Percentiles rank a stretch among this genome's conserved stretches.
phyloP scores from a whole-genome alignment of 2,329 filamentous ascomycete species.

The Thielaviopsis populi region DNA sequence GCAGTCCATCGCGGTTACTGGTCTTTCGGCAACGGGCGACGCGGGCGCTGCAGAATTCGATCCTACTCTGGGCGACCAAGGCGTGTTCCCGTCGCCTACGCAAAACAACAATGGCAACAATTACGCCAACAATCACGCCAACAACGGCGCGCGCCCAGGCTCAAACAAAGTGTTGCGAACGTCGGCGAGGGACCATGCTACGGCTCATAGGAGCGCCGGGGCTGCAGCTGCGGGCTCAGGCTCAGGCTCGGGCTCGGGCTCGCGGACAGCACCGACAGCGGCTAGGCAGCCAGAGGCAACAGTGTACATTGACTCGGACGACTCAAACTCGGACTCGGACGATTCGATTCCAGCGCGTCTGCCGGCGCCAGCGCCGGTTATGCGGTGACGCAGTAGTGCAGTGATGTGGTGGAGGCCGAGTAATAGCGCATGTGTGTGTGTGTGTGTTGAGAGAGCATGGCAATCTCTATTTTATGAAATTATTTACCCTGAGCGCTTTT shows the following conservation, averaged over 20 bases:
- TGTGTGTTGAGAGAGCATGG: too few species aligned
- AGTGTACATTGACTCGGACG: slow-evolving; percentile 17
- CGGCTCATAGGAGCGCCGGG: background rate
- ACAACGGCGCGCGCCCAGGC: too few species aligned
- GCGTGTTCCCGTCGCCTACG: slow-evolving; percentile 25
- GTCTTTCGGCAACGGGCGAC: too few species aligned
- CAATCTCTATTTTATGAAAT: background rate
- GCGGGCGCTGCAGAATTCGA: background rate
- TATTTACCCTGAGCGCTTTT: background rate
- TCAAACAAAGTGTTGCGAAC: slow-evolving; percentile 22
- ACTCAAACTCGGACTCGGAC: slow-evolving; percentile 21
- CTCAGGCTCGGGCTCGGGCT: background rate
- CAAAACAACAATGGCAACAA: too few species aligned
- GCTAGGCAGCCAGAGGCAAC: background rate
- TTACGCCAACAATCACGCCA: too few species aligned
- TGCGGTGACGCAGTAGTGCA: background rate
- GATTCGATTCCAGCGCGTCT: slow-evolving; percentile 22
- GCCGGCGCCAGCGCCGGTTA: slow-evolving; percentile 9
- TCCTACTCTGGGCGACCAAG: slow-evolving; percentile 21
- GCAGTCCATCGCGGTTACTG: too few species aligned
- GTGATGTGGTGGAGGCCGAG: background rate
- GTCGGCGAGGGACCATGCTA: background rate
- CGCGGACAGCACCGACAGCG: background rate
- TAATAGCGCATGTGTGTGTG: too few species aligned
- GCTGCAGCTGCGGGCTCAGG: background rate